A percentile compares a stretch with the other conserved stretches of the same genome.
These are phyloP conservation scores for Calonectria pauciramosa DNA, from an alignment of 2,329 filamentous ascomycete genomes.

Conservation along the genomic window DNA sequence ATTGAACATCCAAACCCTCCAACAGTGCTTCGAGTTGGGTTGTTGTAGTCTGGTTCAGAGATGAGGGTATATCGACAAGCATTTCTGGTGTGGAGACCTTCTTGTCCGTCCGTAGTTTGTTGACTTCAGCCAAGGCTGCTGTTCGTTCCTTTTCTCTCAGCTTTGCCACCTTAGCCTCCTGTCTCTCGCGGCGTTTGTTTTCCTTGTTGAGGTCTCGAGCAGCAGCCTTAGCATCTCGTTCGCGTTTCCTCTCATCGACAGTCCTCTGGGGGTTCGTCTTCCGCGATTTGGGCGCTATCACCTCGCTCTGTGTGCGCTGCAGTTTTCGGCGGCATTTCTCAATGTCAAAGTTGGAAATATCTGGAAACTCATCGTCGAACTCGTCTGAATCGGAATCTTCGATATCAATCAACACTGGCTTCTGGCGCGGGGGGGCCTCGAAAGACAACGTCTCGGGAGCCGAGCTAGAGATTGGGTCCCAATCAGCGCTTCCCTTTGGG, in stretches of 20 bases:
- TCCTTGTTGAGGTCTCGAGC: slow-evolving; percentile 69
- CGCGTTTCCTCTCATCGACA: slow-evolving; percentile 54
- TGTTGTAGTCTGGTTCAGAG: slow-evolving; percentile 62
- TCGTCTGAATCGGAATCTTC: slow-evolving; percentile 50
- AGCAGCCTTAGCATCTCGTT: slow-evolving; percentile 60
- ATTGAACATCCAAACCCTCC: slow-evolving; percentile 62
- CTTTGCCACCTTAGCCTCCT: slow-evolving; percentile 72
- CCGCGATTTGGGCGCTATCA: slow-evolving; percentile 36
- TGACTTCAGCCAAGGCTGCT: slow-evolving; percentile 78
- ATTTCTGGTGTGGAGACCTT: slow-evolving; percentile 82
- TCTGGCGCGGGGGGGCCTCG: slow-evolving; percentile 34
- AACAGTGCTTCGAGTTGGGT: slow-evolving; percentile 66
- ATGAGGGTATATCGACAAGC: slow-evolving; percentile 78
- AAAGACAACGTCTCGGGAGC: slow-evolving; percentile 56
- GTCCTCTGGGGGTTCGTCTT: slow-evolving; percentile 44
- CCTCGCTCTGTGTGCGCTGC: slow-evolving; percentile 50
- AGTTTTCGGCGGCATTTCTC: slow-evolving; percentile 46
- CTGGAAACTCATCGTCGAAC: slow-evolving; percentile 65
- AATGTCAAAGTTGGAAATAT: slow-evolving; percentile 58
- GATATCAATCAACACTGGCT: slow-evolving; percentile 51
- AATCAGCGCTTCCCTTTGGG: slow-evolving; percentile 44
- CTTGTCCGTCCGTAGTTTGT: slow-evolving; percentile 80
- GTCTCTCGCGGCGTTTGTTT: slow-evolving; percentile 68
- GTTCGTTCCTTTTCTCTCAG: slow-evolving; percentile 73
- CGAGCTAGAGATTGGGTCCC: slow-evolving; percentile 69